phyloP scores from a whole-genome alignment of 371 early-diverging fungal genomes.

The Mortierella polycephala region DNA sequence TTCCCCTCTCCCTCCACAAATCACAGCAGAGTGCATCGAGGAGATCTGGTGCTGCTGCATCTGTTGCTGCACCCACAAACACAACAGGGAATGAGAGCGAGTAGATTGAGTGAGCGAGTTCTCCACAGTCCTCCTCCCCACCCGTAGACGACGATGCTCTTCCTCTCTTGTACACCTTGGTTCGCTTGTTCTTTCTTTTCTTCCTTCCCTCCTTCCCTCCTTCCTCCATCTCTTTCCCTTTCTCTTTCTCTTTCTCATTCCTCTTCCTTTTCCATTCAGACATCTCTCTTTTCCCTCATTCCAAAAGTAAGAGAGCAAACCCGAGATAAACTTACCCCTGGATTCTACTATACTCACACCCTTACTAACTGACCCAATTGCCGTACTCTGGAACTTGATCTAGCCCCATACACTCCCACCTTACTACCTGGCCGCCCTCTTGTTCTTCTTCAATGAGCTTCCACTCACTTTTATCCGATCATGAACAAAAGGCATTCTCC shows the following conservation, averaged over 20 bases:
- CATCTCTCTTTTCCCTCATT: background rate
- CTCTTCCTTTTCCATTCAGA: background rate
- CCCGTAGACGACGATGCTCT: background rate
- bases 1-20: constrained; percentile 1
- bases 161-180: background rate
- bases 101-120: background rate
- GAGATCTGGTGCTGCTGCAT: no score
- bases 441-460: constrained; percentile 22
- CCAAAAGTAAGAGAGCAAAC: background rate
- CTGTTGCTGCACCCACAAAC: background rate
- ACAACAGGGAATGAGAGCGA: background rate
- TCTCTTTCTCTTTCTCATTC: background rate
- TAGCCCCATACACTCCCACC: background rate
- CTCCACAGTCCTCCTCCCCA: background rate
- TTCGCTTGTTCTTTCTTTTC: background rate
- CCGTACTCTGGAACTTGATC: no score
- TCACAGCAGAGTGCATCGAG: background rate
- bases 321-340: no score
- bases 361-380: no score
- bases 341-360: no score
- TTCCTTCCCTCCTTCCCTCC: background rate
- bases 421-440: background rate
- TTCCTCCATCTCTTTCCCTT: background rate
- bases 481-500: constrained; percentile 52
- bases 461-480: constrained; percentile 46